Evolutionary conservation across 2,329 filamentous ascomycete genomes (phyloP), one percentile per base, ranked within the genome.

Genomic region (Colletotrichum destructivum): DNA sequence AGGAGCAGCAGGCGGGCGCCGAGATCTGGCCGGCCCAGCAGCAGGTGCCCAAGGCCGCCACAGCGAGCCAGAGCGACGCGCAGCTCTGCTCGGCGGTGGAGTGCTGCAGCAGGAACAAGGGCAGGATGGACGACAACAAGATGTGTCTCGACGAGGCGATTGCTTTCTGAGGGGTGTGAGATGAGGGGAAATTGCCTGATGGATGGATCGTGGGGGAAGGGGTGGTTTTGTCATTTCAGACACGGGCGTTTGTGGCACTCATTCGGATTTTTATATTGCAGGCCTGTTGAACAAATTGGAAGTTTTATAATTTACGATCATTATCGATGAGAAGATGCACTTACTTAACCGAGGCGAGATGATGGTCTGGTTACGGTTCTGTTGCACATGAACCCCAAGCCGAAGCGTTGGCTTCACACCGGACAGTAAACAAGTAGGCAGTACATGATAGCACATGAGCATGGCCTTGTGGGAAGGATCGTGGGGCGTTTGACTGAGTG

Each of bases 21-120:
- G 84, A 89, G 78, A 87, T 89, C 63, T 89, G 87, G 87, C 88
- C 88, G 0, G 87, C 87, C 1, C 81, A 80, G 54, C 84, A 82
- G 61, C 74, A 66, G 9, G 71, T 82, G 46, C 80, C 81, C 40
- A 74, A 77, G 70, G 73, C 70, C 2, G 76, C 78, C 7, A 62
- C 72, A 8, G 72, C 69, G 31, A 76, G 74, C n/a, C 76, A 78
- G 46, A 76, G 75, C 16, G 79, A 82, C 35, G 54, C 78, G 2
- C 75, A 73, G 40, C 81, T 83, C 66, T 83, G 82, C 72, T 79
- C 79, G 0, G 76, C 77, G 0, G 76, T 83, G 9, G 81, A 82
- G 64, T 81, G 79, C 69, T 77, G 77, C 60, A 56, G 77, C 61
- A 67, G 44, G 35, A 44, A 44, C 54, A 78, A 73, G 63, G 62